Base-by-base conservation (phyloP, 208 protist genomes). In the Acanthamoeba polyphaga region DNA sequence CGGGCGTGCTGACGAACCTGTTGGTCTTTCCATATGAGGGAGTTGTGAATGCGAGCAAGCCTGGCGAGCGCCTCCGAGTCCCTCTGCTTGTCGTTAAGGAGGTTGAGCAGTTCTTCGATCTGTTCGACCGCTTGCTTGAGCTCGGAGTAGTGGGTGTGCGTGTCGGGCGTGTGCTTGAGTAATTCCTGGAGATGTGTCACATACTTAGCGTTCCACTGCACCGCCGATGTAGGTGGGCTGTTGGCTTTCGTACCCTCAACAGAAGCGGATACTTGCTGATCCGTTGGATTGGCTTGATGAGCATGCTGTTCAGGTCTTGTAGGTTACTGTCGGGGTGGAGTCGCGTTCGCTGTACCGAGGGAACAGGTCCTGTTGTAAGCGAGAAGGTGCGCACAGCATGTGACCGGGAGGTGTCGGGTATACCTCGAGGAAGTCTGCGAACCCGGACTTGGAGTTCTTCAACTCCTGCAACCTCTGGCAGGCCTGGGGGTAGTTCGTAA, bases 41-140 rank as follows among this genome's bases (percentile, higher is more conserved):
- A 51, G 38, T 82, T 82, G 72, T 82, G 72, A 24, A 82, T 82
- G 9, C 72, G 19, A 8, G 29, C 72, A 6, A 82, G 4, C 29
- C 15, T 9, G 24, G 72, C 38, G 5, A 9, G n/a, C 22, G 72
- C 72, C 38, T 82, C 72, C 6, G 72, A 82, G 17, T 82, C 72
- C 22, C 72, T n/a, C 53, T 94, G 66, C 22, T 55, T 87, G 7
- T 94, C 90, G 90, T 94, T 94, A 29, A 94, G 55, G 53, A 87
- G 72, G 29, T 7, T 72, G 13, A 78, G 17, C 15, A 94, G 34
- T 15, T 72, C 72, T 29, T 94, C 53, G 10, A 94, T 38, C 32
- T 46, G 15, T 19, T 64, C 53, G 34, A 72, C 53, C 19, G 90
- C 90, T 22, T 70, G 51, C n/a, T 49, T 46, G 51, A 94, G 66